A percentile compares a stretch with the other conserved stretches of the same genome.
These are phyloP conservation scores for Ceratocystis alfenasii DNA, from an alignment of 2,329 filamentous ascomycete species.

Conservation along the genomic window DNA sequence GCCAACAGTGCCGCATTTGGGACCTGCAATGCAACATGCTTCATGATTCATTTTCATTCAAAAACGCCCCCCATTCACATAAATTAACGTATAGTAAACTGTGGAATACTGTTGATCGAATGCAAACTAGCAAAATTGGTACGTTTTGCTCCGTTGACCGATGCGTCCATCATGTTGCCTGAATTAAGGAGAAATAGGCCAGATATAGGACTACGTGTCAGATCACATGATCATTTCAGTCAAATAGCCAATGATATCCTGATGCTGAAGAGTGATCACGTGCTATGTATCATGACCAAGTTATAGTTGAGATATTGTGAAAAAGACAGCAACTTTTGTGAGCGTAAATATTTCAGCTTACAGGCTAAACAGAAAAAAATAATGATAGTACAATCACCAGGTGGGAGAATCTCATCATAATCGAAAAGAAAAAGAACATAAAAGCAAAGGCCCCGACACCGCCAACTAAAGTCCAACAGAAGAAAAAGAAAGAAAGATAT, in stretches of 20 bases:
- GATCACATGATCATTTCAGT: neutral
- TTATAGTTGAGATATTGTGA: neutral
- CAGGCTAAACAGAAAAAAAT: neutral
- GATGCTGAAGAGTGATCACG: neutral
- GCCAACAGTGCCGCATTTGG: slow-evolving; percentile 20
- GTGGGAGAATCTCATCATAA: neutral
- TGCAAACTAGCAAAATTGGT: neutral
- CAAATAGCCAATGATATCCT: neutral
- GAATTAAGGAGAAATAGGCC: too few species aligned
- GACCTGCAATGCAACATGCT: slow-evolving; percentile 19
- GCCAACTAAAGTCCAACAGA: neutral
- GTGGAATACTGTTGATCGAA: neutral
- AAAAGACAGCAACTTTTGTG: neutral
- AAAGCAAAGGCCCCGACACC: slow-evolving; percentile 2
- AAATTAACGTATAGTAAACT: neutral
- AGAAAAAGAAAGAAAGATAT: neutral
- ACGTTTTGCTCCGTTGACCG: too few species aligned
- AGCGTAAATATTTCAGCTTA: neutral
- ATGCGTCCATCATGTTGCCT: too few species aligned
- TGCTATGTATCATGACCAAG: neutral
- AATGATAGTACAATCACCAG: neutral
- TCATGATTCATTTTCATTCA: slow-evolving; percentile 18
- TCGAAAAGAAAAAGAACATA: neutral
- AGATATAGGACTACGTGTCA: neutral
- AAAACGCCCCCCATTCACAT: too few species aligned